phyloP scores from a whole-genome alignment of 2,329 filamentous ascomycete genomes.

The Gnomoniopsis smithogilvyi region DNA sequence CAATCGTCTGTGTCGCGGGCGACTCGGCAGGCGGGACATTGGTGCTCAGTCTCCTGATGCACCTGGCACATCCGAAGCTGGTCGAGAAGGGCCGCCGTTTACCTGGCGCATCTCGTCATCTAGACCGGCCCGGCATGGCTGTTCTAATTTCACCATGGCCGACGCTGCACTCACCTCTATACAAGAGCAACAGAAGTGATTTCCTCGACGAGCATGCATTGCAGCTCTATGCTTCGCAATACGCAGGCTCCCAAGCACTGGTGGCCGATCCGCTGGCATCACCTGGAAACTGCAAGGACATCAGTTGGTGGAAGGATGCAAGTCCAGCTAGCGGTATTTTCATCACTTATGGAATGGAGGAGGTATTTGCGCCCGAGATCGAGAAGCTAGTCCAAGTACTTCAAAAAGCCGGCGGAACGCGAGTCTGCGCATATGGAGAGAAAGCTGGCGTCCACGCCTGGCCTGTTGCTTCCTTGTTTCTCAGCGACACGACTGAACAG shows the following conservation, averaged over 20 bases:
- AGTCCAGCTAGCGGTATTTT: slow-evolving; percentile 65
- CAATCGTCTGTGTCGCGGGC: slow-evolving; percentile 67
- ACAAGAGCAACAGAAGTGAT: slow-evolving; percentile 69
- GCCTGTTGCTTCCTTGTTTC: slow-evolving; percentile 68
- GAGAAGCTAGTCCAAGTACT: slow-evolving; percentile 56
- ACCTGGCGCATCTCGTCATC: slow-evolving; percentile 27
- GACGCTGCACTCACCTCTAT: slow-evolving; percentile 64
- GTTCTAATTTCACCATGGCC: slow-evolving; percentile 80
- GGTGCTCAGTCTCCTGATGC: slow-evolving; percentile 68
- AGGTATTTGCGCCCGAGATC: slow-evolving; percentile 73
- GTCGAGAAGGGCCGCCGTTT: slow-evolving; percentile 5
- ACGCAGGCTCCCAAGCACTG: slow-evolving; percentile 50
- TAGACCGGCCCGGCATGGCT: slow-evolving; percentile 53
- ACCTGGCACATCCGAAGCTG: slow-evolving; percentile 45
- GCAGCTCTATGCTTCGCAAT: slow-evolving; percentile 67
- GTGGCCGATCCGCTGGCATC: slow-evolving; percentile 59
- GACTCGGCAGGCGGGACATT: slow-evolving; percentile 79
- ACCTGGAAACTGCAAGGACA: slow-evolving; percentile 66
- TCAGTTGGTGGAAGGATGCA: slow-evolving; percentile 63
- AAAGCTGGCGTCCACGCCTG: slow-evolving; percentile 73
- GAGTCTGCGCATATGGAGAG: slow-evolving; percentile 58
- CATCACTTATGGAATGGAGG: slow-evolving; percentile 71
- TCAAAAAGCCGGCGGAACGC: slow-evolving; percentile 47
- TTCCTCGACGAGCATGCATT: slow-evolving; percentile 68
- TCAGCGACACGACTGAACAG: slow-evolving; percentile 45